A percentile compares a stretch with the other conserved stretches of the same genome.
phyloP scores from a whole-genome alignment of 352 stramenopile genomes.

The Phytopythium vexans region DNA sequence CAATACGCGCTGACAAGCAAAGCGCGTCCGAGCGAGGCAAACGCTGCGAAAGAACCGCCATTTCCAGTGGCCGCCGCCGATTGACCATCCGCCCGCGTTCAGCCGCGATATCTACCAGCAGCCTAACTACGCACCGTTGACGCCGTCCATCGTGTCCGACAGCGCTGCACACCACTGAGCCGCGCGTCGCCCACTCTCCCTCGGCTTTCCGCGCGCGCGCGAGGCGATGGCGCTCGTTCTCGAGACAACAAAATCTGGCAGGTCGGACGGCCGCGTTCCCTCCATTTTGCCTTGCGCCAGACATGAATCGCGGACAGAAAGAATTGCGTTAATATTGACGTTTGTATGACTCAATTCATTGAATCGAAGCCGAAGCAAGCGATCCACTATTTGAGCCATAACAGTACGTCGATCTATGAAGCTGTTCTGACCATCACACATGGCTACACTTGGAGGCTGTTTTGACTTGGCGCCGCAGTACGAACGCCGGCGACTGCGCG shows the following conservation, averaged over 20 bases:
- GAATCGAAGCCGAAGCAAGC: slow-evolving; percentile 22
- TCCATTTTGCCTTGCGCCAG: slow-evolving; percentile 11
- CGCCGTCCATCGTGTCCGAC: too few relatives aligned
- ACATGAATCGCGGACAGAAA: slow-evolving; percentile 14
- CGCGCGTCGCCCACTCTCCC: slow-evolving; percentile 1
- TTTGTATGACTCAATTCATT: slow-evolving; percentile 64
- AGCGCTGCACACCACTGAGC: not conserved
- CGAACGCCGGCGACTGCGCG: not conserved
- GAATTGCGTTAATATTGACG: slow-evolving; percentile 26
- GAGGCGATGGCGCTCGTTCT: not conserved
- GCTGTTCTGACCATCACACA: not conserved
- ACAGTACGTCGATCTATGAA: not conserved
- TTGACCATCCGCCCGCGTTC: too few relatives aligned
- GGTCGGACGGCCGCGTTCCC: slow-evolving; percentile 1
- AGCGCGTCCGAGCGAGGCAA: too few relatives aligned
- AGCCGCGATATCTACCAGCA: too few relatives aligned
- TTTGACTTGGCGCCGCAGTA: not conserved
- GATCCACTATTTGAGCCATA: not conserved
- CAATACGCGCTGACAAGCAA: too few relatives aligned
- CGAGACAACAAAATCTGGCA: slow-evolving; percentile 5
- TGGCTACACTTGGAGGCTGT: slow-evolving; percentile 1
- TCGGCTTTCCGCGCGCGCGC: not conserved
- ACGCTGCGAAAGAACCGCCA: too few relatives aligned
- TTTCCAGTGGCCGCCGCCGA: too few relatives aligned
- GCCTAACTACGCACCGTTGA: too few relatives aligned